Percentiles rank a stretch among this genome's conserved stretches.
These are phyloP conservation scores for Dothideomycetes sp. DNA, from an alignment of 2,329 filamentous ascomycete genomes.

Conservation along the genomic window DNA sequence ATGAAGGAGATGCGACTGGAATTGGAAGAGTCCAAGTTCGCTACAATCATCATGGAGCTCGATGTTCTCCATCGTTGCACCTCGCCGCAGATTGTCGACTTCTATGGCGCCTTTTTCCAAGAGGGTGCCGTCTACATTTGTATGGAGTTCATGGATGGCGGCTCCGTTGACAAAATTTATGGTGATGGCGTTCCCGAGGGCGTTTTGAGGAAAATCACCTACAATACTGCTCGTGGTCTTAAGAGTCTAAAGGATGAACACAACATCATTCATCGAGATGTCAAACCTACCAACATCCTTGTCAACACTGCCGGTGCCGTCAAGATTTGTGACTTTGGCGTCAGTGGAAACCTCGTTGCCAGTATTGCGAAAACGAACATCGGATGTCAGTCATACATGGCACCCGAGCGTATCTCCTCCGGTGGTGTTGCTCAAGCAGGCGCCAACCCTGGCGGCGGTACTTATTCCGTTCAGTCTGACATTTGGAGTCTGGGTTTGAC, in stretches of 20 bases:
- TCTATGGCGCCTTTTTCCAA: constrained; percentile 98
- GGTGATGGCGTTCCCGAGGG: constrained; percentile 79
- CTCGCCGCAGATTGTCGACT: constrained; percentile 95
- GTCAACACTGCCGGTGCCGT: constrained; percentile 82
- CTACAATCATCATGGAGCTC: constrained; percentile 93
- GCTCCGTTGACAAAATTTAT: constrained; percentile 94
- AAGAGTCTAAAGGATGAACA: constrained; percentile 94
- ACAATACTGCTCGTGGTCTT: constrained; percentile 80
- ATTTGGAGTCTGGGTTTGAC: constrained; percentile 94
- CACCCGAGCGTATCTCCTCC: constrained; percentile 85
- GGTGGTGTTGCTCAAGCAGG: constrained; percentile 66
- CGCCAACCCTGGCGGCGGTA: constrained; percentile 60
- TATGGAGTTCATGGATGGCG: constrained; percentile 98
- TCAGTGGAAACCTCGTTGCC: constrained; percentile 90
- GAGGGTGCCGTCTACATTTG: constrained; percentile 98
- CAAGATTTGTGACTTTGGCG: constrained; percentile 98
- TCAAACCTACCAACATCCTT: constrained; percentile 98
- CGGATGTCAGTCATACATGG: constrained; percentile 98
- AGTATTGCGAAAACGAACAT: constrained; percentile 99
- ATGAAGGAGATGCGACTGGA: constrained; percentile 99
- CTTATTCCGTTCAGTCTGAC: constrained; percentile 95
- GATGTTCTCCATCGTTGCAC: constrained; percentile 92
- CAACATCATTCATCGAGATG: constrained; percentile 97
- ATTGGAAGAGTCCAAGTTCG: constrained; percentile 91
- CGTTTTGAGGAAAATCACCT: constrained; percentile 79